Evolutionary conservation across 192 early-diverging fungal species (phyloP).

Genomic region (Backusella liffmaniae): DNA sequence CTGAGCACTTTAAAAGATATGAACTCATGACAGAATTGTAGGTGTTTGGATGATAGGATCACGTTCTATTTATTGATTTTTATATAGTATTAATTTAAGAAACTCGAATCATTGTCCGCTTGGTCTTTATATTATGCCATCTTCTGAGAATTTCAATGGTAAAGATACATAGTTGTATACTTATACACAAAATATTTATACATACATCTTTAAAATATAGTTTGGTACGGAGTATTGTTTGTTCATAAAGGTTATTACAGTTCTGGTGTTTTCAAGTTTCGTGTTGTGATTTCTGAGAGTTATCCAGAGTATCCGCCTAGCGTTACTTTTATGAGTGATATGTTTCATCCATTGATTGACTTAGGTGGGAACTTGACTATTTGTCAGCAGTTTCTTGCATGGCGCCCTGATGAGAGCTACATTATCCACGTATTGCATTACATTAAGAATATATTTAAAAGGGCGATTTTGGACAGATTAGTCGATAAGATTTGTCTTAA

Average conservation of each 20-base stretch:
- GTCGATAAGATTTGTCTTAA: constrained; percentile 61
- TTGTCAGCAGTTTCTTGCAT: constrained; percentile 77
- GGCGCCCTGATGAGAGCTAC: constrained; percentile 81
- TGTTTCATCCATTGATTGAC: constrained; percentile 89
- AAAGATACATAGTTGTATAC: neutral
- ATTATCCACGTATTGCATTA: constrained; percentile 90
- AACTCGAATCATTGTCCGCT: constrained; percentile 81
- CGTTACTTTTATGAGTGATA: constrained; percentile 70
- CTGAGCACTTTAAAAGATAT: constrained; percentile 54
- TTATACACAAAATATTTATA: neutral
- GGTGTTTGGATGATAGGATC: constrained; percentile 3
- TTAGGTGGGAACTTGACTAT: constrained; percentile 65
- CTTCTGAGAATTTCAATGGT: constrained; percentile 63
- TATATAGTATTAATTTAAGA: constrained; percentile 64
- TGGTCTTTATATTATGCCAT: constrained; percentile 88
- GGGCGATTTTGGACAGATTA: constrained; percentile 66
- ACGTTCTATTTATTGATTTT: neutral
- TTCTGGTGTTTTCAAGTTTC: constrained; percentile 88
- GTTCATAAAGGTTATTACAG: constrained; percentile 90
- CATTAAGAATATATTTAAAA: constrained; percentile 85
- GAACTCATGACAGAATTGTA: constrained; percentile 78
- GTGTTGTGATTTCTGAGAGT: constrained; percentile 70
- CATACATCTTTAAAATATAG: constrained; percentile 26
- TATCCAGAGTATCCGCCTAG: constrained; percentile 78
- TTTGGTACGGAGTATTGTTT: constrained; percentile 86